These are phyloP conservation scores for Talaromyces trachyspermus DNA, from an alignment of 495 filamentous ascomycete species.

Conservation along the genomic window DNA sequence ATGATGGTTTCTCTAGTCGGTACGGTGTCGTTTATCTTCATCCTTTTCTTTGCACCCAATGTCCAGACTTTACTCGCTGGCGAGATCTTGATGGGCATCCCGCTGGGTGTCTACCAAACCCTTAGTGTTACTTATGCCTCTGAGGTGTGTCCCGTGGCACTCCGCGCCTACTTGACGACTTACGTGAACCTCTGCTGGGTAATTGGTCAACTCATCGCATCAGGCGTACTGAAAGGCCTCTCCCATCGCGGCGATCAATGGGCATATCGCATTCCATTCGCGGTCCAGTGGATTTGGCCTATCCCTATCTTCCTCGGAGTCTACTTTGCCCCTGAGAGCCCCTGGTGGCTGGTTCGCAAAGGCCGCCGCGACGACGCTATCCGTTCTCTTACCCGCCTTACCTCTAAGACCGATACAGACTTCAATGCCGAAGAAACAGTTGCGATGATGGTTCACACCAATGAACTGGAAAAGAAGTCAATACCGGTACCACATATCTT, in stretches of 20 bases:
- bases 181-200: conserved; percentile 43
- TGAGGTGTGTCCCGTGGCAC: conserved; percentile 38
- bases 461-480: conserved; percentile 53
- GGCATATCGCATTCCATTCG: conserved; percentile 50
- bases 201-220: conserved; percentile 44
- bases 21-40: conserved; percentile 44
- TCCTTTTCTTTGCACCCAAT: conserved; percentile 29
- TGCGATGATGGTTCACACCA: conserved; percentile 64
- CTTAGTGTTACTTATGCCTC: conserved; percentile 45
- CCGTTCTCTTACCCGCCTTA: conserved; percentile 49
- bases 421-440: conserved; percentile 56
- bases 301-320: conserved; percentile 32
- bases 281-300: conserved; percentile 50
- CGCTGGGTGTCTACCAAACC: conserved; percentile 41
- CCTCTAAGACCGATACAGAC: conserved; percentile 38
- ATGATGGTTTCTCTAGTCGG: conserved; percentile 48
- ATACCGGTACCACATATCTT: conserved; percentile 43
- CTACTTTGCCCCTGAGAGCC: conserved; percentile 39
- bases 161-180: conserved; percentile 37
- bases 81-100: conserved; percentile 13
- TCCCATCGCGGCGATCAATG: conserved; percentile 27
- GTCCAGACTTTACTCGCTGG: conserved; percentile 6
- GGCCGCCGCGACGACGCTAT: conserved; percentile 41
- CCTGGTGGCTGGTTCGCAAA: conserved; percentile 38
- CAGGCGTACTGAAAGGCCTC: conserved; percentile 39